Evolutionary conservation across 208 protist genomes (phyloP).

Genomic region (Trypanosoma conorhini): DNA sequence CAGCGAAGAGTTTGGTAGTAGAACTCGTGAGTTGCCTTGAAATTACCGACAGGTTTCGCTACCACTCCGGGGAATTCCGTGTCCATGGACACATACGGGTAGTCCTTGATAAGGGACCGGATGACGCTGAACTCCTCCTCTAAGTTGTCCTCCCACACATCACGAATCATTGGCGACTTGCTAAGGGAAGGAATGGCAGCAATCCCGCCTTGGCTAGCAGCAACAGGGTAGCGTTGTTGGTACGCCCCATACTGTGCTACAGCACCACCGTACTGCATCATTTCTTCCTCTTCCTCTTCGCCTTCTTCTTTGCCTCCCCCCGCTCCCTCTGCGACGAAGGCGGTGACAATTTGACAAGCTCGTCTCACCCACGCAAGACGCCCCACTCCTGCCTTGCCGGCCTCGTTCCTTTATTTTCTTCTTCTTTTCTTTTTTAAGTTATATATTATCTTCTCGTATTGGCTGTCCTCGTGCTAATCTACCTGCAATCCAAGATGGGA

Average conservation of each 20-base stretch:
- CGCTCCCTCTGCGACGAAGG: no score
- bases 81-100: conserved; percentile 98
- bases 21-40: conserved; percentile 94
- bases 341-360: no score
- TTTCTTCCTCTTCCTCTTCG: neutral
- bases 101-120: conserved; percentile 93
- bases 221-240: conserved; percentile 19
- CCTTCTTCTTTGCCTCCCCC: neutral
- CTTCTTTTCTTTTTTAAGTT: neutral
- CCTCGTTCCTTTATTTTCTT: neutral
- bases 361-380: no score
- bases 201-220: conserved; percentile 17
- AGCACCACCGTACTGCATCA: conserved; percentile 28
- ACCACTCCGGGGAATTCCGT: conserved; percentile 99
- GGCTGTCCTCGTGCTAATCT: neutral
- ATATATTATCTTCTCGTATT: neutral
- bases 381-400: neutral
- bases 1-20: conserved; percentile 97
- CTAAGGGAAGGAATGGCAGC: conserved; percentile 71
- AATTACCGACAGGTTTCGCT: conserved; percentile 95
- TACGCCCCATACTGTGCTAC: conserved; percentile 28
- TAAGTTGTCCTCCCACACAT: conserved; percentile 98
- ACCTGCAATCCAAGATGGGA: conserved; percentile 6
- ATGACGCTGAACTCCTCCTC: conserved; percentile 97
- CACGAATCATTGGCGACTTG: conserved; percentile 90